Evolutionary conservation across 345 rosid species (phyloP), one percentile per base, ranked within the genome.

Genomic region (Cochlearia excelsa): DNA sequence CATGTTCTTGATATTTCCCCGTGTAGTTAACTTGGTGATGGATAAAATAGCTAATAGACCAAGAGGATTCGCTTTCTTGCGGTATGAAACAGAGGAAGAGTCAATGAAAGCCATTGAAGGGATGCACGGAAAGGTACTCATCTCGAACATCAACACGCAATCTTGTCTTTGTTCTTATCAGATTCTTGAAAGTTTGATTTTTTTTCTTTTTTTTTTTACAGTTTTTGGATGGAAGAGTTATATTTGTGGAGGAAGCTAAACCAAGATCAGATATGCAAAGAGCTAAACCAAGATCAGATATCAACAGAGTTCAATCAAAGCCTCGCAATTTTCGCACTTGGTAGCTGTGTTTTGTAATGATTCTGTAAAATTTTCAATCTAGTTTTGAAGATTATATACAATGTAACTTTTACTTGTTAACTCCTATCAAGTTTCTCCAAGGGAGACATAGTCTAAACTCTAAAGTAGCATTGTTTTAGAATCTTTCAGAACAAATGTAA

Each of bases 171-270:
- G 23, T 16, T 16, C 23, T 16, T 16, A 16, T 16, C 23, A 16
- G 23, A 16, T 16, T 16, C 23, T 16, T 16, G 23, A 16, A 16
- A 16, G 23, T 16, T 16, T 16, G 23, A 16, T 16, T 51, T 71
- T 3, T 51, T 26, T 45, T 38, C 51, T 0, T 42, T 50, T 43
- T 50, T 49, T 42, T 5, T 16, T 0, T 16, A 30, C 69, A 82
- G 94, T 86, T 86, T 74, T 53, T 82, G 75, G 84, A 86, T 77
- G 96, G 94, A 79, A 84, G 94, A 67, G 91, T 86, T 27, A 86
- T 84, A 65, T 86, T 86, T 29, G 89, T 89, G 66, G 94, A 89
- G 62, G 76, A 79, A 47, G 91, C 91, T 30, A 89, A 82, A 71
- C 67, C 87, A 8, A 81, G 68, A 51, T 67, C 81, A 33, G 94